Evolutionary conservation across 2,329 filamentous ascomycete species (phyloP), one percentile per base, ranked within the genome.

Genomic region (Claviceps paspali): DNA sequence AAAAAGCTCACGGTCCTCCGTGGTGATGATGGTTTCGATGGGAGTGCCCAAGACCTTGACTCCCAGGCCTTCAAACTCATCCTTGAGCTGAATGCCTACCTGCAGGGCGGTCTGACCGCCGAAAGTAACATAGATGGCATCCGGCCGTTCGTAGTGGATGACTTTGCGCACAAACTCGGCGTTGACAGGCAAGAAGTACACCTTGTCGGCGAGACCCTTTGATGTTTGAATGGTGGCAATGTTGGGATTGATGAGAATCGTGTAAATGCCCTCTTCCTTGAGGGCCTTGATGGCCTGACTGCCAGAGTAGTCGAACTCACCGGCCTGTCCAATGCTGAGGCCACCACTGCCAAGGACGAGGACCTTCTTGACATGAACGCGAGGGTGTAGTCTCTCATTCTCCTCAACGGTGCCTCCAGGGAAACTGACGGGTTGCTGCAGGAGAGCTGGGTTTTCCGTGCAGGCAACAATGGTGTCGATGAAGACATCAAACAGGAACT

Each of bases 141-240:
- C 91, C 0, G 91, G 91, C 22, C 80, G 77, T 65, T 98, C 91
- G 52, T 93, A 82, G 55, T 85, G 71, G 55, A 98, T 96, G 55
- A 98, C 87, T 64, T 96, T 96, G 55, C 88, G 83, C 30, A 98
- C 91, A 48, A 95, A 96, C 38, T 96, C 88, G 41, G 88, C 82
- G 43, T 87, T 96, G 55, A 98, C 91, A 1, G 91, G 91, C 30
- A 96, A 68, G 70, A 96, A 98, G 64, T 96, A 98, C 36, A 98
- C 91, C 68, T 96, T 96, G 61, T 98, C 91, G 11, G 91, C 91
- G 37, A 98, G 68, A 46, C 91, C 91, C 64, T 95, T 95, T 37
- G 91, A 96, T 4, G 91, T 98, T 60, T 98, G 91, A 44, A 96
- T 96, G 1, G 91, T 98, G 47, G 91, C 91, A 56, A 98, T 96